Evolutionary conservation across 257 asterid species (phyloP), one percentile per base, ranked within the genome.

Genomic region (Lantana camara): DNA sequence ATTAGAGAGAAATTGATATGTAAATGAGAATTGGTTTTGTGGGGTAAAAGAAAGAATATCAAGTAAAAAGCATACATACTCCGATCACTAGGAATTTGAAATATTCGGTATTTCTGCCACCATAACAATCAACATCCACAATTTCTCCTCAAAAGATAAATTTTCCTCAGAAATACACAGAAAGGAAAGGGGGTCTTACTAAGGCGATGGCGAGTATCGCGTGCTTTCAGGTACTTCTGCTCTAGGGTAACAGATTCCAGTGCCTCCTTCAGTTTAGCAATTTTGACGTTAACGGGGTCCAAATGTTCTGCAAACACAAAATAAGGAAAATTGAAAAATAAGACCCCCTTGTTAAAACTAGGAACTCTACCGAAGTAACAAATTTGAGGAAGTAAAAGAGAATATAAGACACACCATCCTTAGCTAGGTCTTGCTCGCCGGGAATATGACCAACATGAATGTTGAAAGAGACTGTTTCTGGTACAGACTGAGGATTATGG

Each of bases 381-480:
- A 11, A 60, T n/a, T 5, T 61, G 62, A 57, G 17, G 58, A 54
- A 57, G 17, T 54, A 54, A 41, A 62, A 35, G 2, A 19, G 40
- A 54, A 50, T 51, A 64, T 1, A 3, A 30, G 47, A 79, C 96
- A 2, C 73, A 92, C 98, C 98, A 77, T 92, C 91, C 68, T 87
- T 89, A 29, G 91, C 97, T 12, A 92, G 86, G 82, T 89, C 80
- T 29, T 87, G 89, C 47, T 85, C 73, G 19, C 54, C 71, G 35
- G 98, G 97, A 48, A 92, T 85, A 73, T 87, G 97, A 60, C 98
- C 98, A 2, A 78, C 76, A 29, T 89, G 98, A 44, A 92, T 85
- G 82, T 79, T 75, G 85, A 92, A 92, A 63, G 98, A 85, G 74
- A 92, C 93, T 0, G 88, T 61, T 78, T 89, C 96, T 8, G 97